A percentile compares a stretch with the other conserved stretches of the same genome.
phyloP scores from a whole-genome alignment of 2,329 filamentous ascomycete species.

The Alternaria sp. region DNA sequence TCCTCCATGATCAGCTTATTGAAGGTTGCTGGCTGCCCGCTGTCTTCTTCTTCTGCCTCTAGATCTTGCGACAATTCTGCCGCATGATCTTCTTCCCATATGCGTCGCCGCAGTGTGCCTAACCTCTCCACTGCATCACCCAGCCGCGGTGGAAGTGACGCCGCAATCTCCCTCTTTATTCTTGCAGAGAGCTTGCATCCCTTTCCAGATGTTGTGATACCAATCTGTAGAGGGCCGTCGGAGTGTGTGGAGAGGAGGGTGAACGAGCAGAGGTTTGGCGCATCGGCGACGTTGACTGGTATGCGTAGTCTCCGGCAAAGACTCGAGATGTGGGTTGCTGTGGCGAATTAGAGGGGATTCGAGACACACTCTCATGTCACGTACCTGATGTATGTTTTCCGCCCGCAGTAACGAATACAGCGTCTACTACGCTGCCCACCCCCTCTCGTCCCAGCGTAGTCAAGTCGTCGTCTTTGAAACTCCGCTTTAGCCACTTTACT shows the following conservation, averaged over 20 bases:
- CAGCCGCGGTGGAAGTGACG: slow-evolving; percentile 75
- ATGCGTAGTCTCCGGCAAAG: slow-evolving; percentile 82
- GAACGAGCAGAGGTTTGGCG: slow-evolving; percentile 85
- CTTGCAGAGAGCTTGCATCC: slow-evolving; percentile 93
- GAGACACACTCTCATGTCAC: background rate
- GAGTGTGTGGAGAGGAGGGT: slow-evolving; percentile 85
- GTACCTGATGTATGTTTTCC: slow-evolving; percentile 58
- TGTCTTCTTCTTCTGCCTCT: slow-evolving; percentile 64
- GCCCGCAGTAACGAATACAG: slow-evolving; percentile 82
- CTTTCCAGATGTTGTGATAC: slow-evolving; percentile 92
- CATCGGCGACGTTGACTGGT: slow-evolving; percentile 90
- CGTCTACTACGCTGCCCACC: slow-evolving; percentile 80
- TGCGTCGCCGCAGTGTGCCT: slow-evolving; percentile 60
- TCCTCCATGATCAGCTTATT: slow-evolving; percentile 80
- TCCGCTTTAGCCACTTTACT: slow-evolving; percentile 69
- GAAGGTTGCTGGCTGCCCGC: slow-evolving; percentile 80
- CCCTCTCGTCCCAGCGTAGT: slow-evolving; percentile 79
- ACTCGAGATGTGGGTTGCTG: slow-evolving; percentile 71
- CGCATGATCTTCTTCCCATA: slow-evolving; percentile 58
- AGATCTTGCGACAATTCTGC: slow-evolving; percentile 54
- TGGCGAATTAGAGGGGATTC: slow-evolving; percentile 14
- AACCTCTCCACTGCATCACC: slow-evolving; percentile 79
- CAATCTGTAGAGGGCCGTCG: slow-evolving; percentile 91
- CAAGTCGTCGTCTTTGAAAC: slow-evolving; percentile 75
- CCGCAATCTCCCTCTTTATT: slow-evolving; percentile 85